Conservation (phyloP, 306 rosid genomes). For the Leucaena leucocephala region DNA sequence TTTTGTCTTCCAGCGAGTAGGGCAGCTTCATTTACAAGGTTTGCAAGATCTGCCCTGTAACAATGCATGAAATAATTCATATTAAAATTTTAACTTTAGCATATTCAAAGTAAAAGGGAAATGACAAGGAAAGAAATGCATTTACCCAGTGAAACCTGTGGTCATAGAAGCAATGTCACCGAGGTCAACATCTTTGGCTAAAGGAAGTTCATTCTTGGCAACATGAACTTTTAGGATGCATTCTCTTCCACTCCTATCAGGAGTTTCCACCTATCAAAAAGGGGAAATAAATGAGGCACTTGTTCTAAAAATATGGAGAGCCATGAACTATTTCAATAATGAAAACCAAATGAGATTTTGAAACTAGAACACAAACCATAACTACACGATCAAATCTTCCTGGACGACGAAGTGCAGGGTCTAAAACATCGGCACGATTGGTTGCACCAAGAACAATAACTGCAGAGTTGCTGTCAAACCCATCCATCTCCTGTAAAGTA, state of each 20-base stretch:
- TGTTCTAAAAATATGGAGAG: slow-evolving; percentile 20
- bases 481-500: slow-evolving; percentile 93
- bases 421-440: slow-evolving; percentile 88
- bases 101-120: slow-evolving; percentile 28
- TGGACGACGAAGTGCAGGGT: slow-evolving; percentile 98
- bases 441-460: slow-evolving; percentile 98
- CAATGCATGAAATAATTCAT: slow-evolving; percentile 21
- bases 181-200: slow-evolving; percentile 71
- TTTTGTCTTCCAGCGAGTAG: slow-evolving; percentile 88
- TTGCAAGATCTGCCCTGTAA: slow-evolving; percentile 97
- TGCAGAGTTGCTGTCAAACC: slow-evolving; percentile 97
- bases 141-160: slow-evolving; percentile 97
- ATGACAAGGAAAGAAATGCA: slow-evolving; percentile 12
- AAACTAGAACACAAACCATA: slow-evolving; percentile 62
- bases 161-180: slow-evolving; percentile 89
- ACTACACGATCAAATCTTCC: slow-evolving; percentile 99
- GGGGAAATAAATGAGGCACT: slow-evolving; percentile 26
- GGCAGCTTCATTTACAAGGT: slow-evolving; percentile 95
- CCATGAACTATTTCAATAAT: slow-evolving; percentile 18
- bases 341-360: slow-evolving; percentile 28
- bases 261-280: slow-evolving; percentile 80
- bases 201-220: slow-evolving; percentile 90
- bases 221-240: slow-evolving; percentile 83
- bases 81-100: slow-evolving; percentile 23
- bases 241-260: slow-evolving; percentile 90